Evolutionary conservation across 257 asterid species (phyloP).

Genomic region (Osmanthus fragrans): DNA sequence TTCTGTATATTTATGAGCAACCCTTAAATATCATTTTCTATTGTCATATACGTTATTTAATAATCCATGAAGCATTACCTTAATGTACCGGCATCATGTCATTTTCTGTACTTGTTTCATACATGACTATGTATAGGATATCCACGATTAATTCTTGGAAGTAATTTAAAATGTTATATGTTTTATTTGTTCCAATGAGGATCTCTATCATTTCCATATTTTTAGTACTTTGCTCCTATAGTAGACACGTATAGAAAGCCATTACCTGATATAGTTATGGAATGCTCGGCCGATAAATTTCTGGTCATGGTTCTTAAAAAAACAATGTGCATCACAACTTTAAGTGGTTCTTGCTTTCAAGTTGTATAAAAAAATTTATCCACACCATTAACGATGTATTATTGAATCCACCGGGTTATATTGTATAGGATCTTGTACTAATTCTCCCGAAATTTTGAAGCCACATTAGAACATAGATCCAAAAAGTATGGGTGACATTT

Average conservation of each 20-base stretch:
- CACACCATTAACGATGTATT: not conserved
- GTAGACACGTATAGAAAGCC: not conserved
- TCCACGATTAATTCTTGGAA: not conserved
- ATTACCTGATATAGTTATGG: not conserved
- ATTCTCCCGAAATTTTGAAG: not conserved
- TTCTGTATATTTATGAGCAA: not conserved
- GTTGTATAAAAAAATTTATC: not conserved
- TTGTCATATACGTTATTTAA: not conserved
- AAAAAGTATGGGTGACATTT: not conserved
- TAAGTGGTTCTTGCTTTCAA: not conserved
- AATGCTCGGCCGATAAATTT: no score
- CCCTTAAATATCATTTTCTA: not conserved
- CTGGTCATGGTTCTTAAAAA: not conserved
- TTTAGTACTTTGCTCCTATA: not conserved
- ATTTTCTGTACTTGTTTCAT: not conserved
- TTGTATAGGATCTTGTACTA: not conserved
- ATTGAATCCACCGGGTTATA: not conserved
- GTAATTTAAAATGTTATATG: not conserved
- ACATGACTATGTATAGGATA: not conserved
- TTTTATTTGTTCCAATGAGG: not conserved
- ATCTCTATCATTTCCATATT: not conserved
- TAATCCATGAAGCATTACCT: not conserved
- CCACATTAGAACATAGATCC: not conserved
- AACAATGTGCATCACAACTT: no score
- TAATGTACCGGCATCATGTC: not conserved